A percentile compares a stretch with the other conserved stretches of the same genome.
phyloP scores from a whole-genome alignment of 2,329 filamentous ascomycete species.

The Neofusicoccum laricinum region DNA sequence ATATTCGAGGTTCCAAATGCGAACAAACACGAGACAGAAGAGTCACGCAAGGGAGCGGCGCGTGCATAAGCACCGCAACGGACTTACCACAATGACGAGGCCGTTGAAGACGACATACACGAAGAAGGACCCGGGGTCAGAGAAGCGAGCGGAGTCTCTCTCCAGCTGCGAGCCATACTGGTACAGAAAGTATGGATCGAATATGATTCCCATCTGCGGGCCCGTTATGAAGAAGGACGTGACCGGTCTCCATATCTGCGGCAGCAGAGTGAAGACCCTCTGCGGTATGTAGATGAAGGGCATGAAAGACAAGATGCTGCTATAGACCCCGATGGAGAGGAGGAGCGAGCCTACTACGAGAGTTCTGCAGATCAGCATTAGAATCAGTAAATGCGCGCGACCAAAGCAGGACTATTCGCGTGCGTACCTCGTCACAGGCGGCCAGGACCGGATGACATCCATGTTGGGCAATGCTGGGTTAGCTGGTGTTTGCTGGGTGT shows the following conservation, averaged over 20 bases:
- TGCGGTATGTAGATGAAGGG: slow-evolving; percentile 56
- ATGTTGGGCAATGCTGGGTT: slow-evolving; percentile 35
- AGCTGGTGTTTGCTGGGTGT: not conserved
- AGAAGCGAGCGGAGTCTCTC: slow-evolving; percentile 67
- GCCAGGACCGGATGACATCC: slow-evolving; percentile 64
- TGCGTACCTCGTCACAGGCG: slow-evolving; percentile 64
- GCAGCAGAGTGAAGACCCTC: slow-evolving; percentile 56
- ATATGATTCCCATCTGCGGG: slow-evolving; percentile 55
- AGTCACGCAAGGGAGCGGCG: slow-evolving; percentile 16
- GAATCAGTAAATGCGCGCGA: not conserved
- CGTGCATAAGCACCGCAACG: not conserved
- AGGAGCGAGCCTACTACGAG: slow-evolving; percentile 63
- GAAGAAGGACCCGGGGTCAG: slow-evolving; percentile 72
- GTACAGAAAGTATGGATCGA: slow-evolving; percentile 78
- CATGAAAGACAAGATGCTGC: slow-evolving; percentile 51
- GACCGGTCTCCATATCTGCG: slow-evolving; percentile 59
- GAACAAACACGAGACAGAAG: slow-evolving; percentile 15
- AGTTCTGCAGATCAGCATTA: slow-evolving; percentile 51
- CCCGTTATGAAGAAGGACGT: slow-evolving; percentile 60
- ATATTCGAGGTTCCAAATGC: slow-evolving; percentile 55
- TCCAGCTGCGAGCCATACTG: slow-evolving; percentile 75
- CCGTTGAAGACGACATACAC: slow-evolving; percentile 76
- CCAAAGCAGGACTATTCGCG: not conserved
- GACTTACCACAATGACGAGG: slow-evolving; percentile 73
- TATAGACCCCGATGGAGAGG: slow-evolving; percentile 61